Evolutionary conservation across 148 eudicot genomes (phyloP), one percentile per base, ranked within the genome.

Genomic region (Vaccinium macrocarpon): DNA sequence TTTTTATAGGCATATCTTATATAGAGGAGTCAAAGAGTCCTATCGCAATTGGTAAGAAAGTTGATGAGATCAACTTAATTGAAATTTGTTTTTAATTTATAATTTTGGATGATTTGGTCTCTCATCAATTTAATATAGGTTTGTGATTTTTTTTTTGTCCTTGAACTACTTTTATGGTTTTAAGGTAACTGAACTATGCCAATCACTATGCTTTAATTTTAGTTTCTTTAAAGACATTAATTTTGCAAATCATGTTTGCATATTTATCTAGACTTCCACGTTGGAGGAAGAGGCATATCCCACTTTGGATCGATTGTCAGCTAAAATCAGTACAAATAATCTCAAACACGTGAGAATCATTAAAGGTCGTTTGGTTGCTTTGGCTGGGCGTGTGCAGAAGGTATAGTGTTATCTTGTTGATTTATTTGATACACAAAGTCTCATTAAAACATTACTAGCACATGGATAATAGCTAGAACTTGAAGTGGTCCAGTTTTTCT

Each of bases 231-330:
- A 50, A 50, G 11, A 7, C 11, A 7, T 50, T 50, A 7, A 7
- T 50, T 50, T 50, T 50, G 52, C 6, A 8, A 71, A 68, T 29
- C 56, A 12, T 52, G 46, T 78, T 53, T 52, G n/a, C 48, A 32
- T 78, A 55, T 16, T 79, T 29, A 55, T 79, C 23, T 66, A 79
- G 81, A 79, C 81, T 79, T 79, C 64, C 15, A 85, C 87, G 21
- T 71, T 90, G 86, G 91, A 90, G 85, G 72, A 78, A 55, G 92
- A 90, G 77, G 92, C 91, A n/a, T 88, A 89, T 70, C 92, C 91
- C 46, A 89, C 89, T 46, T 68, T 89, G 73, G 91, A 90, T 79
- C 85, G 86, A 50, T 81, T 90, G n/a, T 89, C 90, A 23, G 83
- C 89, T 32, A 85, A 86, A 8, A 87, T 85, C 29, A 89, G 91